A percentile compares a stretch with the other conserved stretches of the same genome.
Evolutionary conservation across 176 grass and related monocot species (phyloP).

Genomic region (Leersia perrieri): DNA sequence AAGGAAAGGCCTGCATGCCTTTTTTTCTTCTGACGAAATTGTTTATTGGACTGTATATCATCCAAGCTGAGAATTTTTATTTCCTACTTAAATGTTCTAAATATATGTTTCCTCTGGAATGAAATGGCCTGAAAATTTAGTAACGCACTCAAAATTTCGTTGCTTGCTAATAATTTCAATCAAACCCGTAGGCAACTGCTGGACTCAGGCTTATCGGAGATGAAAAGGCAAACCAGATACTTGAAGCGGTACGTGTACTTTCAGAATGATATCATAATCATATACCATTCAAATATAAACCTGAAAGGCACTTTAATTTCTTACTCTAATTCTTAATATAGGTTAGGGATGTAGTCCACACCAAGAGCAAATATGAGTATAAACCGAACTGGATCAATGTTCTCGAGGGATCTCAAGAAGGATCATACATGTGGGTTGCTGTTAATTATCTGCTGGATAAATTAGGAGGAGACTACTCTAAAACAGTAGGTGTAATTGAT

Average conservation of each 20-base stretch:
- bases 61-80: too few relatives aligned
- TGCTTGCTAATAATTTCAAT: too few relatives aligned
- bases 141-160: too few relatives aligned
- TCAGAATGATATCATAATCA: too few relatives aligned
- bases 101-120: background rate
- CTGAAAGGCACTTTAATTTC: too few relatives aligned
- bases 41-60: background rate
- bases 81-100: background rate
- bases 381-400: slow-evolving; percentile 41
- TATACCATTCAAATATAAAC: too few relatives aligned
- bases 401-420: slow-evolving; percentile 52
- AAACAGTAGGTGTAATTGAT: slow-evolving; percentile 50
- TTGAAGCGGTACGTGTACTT: slow-evolving; percentile 35
- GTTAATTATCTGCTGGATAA: slow-evolving; percentile 55
- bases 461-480: slow-evolving; percentile 55
- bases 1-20: background rate
- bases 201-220: slow-evolving; percentile 44
- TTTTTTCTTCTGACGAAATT: background rate
- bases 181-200: slow-evolving; percentile 41
- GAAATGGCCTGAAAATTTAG: too few relatives aligned
- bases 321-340: background rate
- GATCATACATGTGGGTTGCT: slow-evolving; percentile 63
- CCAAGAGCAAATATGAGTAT: slow-evolving; percentile 41
- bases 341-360: slow-evolving; percentile 42
- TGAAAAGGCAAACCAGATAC: slow-evolving; percentile 38